Percentiles rank a stretch among this genome's conserved stretches.
These are phyloP conservation scores for Xylaria sp. DNA, from an alignment of 2,329 filamentous ascomycete species.

Conservation along the genomic window DNA sequence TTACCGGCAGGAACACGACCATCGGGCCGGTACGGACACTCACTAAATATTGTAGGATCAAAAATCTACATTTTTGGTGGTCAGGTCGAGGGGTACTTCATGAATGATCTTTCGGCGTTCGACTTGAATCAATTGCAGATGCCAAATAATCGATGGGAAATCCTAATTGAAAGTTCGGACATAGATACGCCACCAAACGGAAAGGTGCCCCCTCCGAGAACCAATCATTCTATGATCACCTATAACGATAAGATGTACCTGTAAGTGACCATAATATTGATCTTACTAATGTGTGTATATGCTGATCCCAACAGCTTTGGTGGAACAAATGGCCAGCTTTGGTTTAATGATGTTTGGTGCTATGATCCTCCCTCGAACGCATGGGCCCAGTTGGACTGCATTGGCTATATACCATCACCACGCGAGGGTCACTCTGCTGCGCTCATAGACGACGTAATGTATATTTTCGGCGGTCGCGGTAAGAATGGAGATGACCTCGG, in stretches of 20 bases:
- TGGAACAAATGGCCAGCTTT: constrained; percentile 92
- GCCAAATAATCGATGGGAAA: constrained; percentile 91
- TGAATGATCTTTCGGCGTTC: constrained; percentile 96
- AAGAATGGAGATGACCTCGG: constrained; percentile 93
- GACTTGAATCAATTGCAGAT: constrained; percentile 95
- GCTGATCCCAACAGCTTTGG: constrained; percentile 74
- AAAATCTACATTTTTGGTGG: constrained; percentile 98
- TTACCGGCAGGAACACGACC: constrained; percentile 87
- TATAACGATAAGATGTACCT: constrained; percentile 94
- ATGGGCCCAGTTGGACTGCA: constrained; percentile 93
- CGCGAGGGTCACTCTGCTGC: constrained; percentile 95
- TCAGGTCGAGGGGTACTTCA: constrained; percentile 96
- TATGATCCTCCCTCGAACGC: constrained; percentile 85
- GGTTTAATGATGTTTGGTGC: constrained; percentile 99
- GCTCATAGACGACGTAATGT: constrained; percentile 98
- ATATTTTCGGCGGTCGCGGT: constrained; percentile 95
- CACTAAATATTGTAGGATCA: constrained; percentile 93
- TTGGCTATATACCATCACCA: constrained; percentile 94
- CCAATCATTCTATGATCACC: constrained; percentile 92
- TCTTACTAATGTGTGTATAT: neutral
- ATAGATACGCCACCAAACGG: constrained; percentile 67
- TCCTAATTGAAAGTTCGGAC: constrained; percentile 81
- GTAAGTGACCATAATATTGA: constrained; percentile 63
- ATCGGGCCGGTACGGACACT: constrained; percentile 93
- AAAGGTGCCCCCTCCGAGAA: constrained; percentile 84